Conservation (phyloP, 305 asterid species). For the Euphrasia arctica region DNA sequence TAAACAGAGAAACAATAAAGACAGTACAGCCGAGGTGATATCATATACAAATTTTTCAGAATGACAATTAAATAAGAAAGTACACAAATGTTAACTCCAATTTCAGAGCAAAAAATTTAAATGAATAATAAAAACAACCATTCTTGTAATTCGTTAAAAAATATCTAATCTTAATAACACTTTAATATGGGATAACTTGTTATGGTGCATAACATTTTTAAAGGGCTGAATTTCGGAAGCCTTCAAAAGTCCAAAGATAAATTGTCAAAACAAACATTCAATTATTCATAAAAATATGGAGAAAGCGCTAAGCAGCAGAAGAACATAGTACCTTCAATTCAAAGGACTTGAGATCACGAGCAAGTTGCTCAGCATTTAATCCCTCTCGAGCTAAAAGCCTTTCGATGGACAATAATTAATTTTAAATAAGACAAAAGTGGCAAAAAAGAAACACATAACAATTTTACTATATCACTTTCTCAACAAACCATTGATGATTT, state of each 20-base stretch:
- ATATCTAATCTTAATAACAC: not conserved
- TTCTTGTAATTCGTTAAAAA: not conserved
- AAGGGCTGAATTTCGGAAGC: not conserved
- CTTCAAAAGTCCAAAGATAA: conserved; percentile 6
- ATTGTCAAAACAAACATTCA: conserved; percentile 11
- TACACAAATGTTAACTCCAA: not conserved
- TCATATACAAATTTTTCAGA: conserved; percentile 7
- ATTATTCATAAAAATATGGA: conserved; percentile 4
- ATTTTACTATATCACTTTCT: not conserved
- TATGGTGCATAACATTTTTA: conserved; percentile 7
- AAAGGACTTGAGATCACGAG: conserved; percentile 96
- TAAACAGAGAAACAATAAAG: not conserved
- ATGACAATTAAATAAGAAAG: conserved; percentile 18
- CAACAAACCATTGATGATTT: not conserved
- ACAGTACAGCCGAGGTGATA: conserved; percentile 9
- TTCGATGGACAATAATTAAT: conserved; percentile 15
- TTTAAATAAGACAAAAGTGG: conserved; percentile 2
- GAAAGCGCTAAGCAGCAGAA: not conserved
- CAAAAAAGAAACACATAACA: not conserved
- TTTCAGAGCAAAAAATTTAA: conserved; percentile 5
- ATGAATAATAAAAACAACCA: conserved; percentile 18
- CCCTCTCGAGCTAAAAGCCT: conserved; percentile 97
- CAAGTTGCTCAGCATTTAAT: conserved; percentile 94
- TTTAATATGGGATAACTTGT: not conserved
- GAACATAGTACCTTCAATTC: conserved; percentile 67